Base-by-base conservation (phyloP, 1,284 basidiomycete genomes). In the Ceraceosorus guamensis region DNA sequence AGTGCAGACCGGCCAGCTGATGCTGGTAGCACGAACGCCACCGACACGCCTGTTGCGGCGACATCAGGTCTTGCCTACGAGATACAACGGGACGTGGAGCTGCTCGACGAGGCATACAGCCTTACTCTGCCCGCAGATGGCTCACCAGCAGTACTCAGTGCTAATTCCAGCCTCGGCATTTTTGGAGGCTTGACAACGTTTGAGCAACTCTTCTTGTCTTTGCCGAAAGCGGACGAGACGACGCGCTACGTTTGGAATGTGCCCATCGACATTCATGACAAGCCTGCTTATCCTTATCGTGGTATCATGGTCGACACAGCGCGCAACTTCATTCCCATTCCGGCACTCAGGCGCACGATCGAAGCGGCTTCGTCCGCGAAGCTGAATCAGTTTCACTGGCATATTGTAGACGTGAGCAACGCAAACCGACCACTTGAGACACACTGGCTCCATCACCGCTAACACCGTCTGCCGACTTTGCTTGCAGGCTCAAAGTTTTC, bases 361-460 rank as follows among this genome's bases (percentile, higher is more conserved):
- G 86, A 91, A 63, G 84, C 87, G 1, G 91, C 91, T 89, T 85
- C 85, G 59, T 84, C 83, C 82, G 86, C 87, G 64, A 95, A 95
- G 80, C 84, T 88, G 52, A 72, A 79, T 57, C 56, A 62, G 61
- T 84, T 89, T 77, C 87, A 89, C 73, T 88, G 87, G 88, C n/a
- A 41, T n/a, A n/a, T n/a, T n/a, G n/a, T n/a, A n/a, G n/a, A n/a
- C n/a, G n/a, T n/a, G n/a, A n/a, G n/a, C n/a, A n/a, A n/a, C n/a
- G n/a, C n/a, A n/a, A n/a, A n/a, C n/a, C n/a, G n/a, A n/a, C n/a
- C n/a, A n/a, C n/a, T n/a, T n/a, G n/a, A n/a, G n/a, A n/a, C n/a
- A n/a, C n/a, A n/a, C n/a, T n/a, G n/a, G n/a, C n/a, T n/a, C n/a
- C n/a, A n/a, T n/a, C n/a, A n/a, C n/a, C n/a, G n/a, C n/a, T n/a